Conservation (phyloP, 441 rosid species). For the Macaranga tanarius region DNA sequence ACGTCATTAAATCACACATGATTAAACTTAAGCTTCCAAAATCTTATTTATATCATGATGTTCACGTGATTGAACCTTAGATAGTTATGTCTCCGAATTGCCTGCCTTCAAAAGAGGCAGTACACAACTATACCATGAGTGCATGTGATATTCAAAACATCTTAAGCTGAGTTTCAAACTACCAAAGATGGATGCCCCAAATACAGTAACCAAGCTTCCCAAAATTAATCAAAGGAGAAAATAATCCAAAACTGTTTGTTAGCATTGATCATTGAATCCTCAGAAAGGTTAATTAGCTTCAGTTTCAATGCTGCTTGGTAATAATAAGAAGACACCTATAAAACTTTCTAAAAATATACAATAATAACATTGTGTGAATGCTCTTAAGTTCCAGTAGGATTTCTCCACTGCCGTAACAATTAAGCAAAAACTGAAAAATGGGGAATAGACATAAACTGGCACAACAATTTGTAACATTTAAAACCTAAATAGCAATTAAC, state of each 20-base stretch:
- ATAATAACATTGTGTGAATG: background rate
- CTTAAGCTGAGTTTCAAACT: no score
- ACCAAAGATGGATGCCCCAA: no score
- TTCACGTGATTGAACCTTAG: background rate
- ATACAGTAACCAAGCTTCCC: no score
- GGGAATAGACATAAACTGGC: no score
- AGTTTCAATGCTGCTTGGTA: background rate
- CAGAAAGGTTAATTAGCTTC: background rate
- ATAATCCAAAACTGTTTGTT: no score
- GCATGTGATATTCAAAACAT: background rate
- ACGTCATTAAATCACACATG: background rate
- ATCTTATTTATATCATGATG: background rate
- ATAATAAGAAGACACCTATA: background rate
- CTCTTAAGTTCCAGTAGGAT: no score
- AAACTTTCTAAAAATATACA: background rate
- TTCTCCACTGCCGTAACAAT: no score
- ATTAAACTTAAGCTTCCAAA: background rate
- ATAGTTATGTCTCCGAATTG: background rate
- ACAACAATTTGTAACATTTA: no score
- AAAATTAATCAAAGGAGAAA: no score
- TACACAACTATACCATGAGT: background rate
- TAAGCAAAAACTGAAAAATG: no score
- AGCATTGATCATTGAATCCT: no score
- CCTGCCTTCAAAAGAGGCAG: background rate
- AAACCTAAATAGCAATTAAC: background rate